These are phyloP conservation scores for Gracilaria domingensis DNA, from an alignment of 23 red algal species.

Conservation along the genomic window DNA sequence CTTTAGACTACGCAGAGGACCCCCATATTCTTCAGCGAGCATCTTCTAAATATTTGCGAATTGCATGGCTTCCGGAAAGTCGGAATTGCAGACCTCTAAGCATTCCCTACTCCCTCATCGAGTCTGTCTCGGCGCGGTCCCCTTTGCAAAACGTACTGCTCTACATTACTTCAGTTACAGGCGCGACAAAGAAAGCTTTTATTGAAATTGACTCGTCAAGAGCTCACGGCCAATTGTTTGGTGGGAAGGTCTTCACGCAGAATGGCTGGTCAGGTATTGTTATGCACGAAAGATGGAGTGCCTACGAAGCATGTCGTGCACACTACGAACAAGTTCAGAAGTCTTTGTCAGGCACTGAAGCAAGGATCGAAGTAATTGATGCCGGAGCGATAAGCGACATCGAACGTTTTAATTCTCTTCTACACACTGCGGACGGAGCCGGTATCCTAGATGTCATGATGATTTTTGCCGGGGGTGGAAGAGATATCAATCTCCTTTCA, in stretches of 20 bases:
- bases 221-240: neutral
- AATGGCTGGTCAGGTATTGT: slow-evolving; percentile 5
- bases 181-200: slow-evolving; percentile 5
- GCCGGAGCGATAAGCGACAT: slow-evolving; percentile 2
- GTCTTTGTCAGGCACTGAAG: neutral
- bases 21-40: neutral
- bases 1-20: neutral
- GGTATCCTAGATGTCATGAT: slow-evolving; percentile 4
- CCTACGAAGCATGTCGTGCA: slow-evolving; percentile 13
- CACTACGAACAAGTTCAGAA: slow-evolving; percentile 20
- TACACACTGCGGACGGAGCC: neutral
- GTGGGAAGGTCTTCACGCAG: neutral
- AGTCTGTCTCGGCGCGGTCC: neutral
- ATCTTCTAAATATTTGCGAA: neutral
- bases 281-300: slow-evolving; percentile 20
- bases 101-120: neutral
- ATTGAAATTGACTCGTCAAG: slow-evolving; percentile 29
- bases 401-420: neutral
- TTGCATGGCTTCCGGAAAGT: slow-evolving; percentile 3
- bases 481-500: slow-evolving; percentile 6
- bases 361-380: slow-evolving; percentile 12
- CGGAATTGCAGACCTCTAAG: slow-evolving; percentile 14
- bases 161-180: slow-evolving; percentile 1
- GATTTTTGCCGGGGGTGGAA: slow-evolving; percentile 23
- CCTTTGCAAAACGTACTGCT: slow-evolving; percentile 13